Base-by-base conservation (phyloP, 441 rosid species). In the Gossypium davidsonii region DNA sequence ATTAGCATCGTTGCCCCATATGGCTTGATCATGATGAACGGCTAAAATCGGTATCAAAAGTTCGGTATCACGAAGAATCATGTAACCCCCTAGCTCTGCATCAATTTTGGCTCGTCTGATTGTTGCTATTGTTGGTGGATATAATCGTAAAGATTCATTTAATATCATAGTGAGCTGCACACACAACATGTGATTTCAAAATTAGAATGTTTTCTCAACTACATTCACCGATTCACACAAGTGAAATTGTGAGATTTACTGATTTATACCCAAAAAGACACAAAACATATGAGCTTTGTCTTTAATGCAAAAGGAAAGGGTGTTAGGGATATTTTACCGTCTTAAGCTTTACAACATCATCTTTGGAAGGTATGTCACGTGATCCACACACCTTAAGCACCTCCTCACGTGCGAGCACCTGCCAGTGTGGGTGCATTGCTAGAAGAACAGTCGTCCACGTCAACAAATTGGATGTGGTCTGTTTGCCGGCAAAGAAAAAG, bases 401-500 rank as follows among this genome's bases (percentile, higher is more conserved):
- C 87, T 94, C 98, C 71, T 94, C 98, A 91, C 99, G 99, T 91
- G 99, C 99, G 79, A 78, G 88, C 82, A 76, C 89, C 93, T 95
- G 99, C 99, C 99, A 95, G 31, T 83, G 85, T 59, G 97, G 96
- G 91, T 95, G 99, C 99, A 90, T 95, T 18, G 98, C 90, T 37
- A 95, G 90, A 49, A 95, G 86, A 71, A 92, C 86, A 25, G 96
- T 90, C 6, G 98, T 91, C 99, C 98, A 95, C 88, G 99, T 95
- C 92, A 94, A 93, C 92, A 94, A 57, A 78, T 92, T 94, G 62
- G 99, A 90, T 26, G 98, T 95, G 84, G 99, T 91, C 78, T 90
- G 97, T 87, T 95, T 93, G 67, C 97, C 98, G 48, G 99, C 99
- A 73, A 95, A 95, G 89, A 95, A 91, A 78, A 95, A 95, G 80